phyloP scores from a whole-genome alignment of 1,284 basidiomycete genomes.

The Butyriboletus appendiculatus region DNA sequence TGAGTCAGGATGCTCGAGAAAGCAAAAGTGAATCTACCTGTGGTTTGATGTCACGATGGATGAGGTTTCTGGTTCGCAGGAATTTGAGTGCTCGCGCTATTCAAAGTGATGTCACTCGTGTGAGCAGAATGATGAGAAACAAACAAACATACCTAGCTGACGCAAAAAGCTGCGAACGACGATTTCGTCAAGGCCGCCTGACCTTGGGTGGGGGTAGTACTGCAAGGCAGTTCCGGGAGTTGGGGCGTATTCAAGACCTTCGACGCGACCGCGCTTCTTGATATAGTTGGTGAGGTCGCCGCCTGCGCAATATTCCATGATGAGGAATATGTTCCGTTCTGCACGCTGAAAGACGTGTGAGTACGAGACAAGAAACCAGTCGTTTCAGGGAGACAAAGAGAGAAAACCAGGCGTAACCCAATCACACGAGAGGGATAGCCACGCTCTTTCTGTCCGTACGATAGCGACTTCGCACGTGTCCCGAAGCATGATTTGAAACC shows the following conservation, averaged over 20 bases:
- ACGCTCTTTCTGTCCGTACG: background rate
- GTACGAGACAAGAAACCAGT: background rate
- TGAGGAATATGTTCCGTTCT: slow-evolving; percentile 92
- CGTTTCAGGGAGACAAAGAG: background rate
- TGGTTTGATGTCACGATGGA: slow-evolving; percentile 98
- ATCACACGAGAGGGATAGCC: background rate
- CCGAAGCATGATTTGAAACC: background rate
- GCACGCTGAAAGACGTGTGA: slow-evolving; percentile 64
- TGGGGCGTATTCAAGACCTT: slow-evolving; percentile 81
- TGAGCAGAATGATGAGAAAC: background rate
- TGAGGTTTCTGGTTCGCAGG: slow-evolving; percentile 85
- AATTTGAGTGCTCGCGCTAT: slow-evolving; percentile 92
- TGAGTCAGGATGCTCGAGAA: slow-evolving; percentile 3
- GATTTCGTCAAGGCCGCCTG: slow-evolving; percentile 89
- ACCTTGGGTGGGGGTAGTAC: slow-evolving; percentile 88
- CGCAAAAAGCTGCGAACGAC: slow-evolving; percentile 93
- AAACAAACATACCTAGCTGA: slow-evolving; percentile 71
- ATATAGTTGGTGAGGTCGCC: slow-evolving; percentile 97
- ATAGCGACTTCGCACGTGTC: background rate
- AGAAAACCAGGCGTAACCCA: background rate
- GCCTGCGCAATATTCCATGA: slow-evolving; percentile 97
- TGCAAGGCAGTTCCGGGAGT: slow-evolving; percentile 65
- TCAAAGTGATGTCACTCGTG: slow-evolving; percentile 38
- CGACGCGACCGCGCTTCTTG: slow-evolving; percentile 88
- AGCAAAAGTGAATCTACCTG: slow-evolving; percentile 52